Evolutionary conservation across 2,329 filamentous ascomycete species (phyloP).

Genomic region (Fusarium mangiferae): DNA sequence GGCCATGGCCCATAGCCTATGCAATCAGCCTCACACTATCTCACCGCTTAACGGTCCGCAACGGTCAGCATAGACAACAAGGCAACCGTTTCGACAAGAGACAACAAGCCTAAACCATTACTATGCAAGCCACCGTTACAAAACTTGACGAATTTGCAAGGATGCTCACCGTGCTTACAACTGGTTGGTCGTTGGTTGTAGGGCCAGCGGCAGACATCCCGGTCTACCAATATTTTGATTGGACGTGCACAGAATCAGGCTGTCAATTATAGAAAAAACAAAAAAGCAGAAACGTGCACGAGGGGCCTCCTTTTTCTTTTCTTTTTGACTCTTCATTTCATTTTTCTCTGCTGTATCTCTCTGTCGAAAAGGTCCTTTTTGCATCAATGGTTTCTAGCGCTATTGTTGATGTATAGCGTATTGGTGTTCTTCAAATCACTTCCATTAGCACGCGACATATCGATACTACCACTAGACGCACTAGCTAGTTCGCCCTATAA

Average conservation of each 20-base stretch:
- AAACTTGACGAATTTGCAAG: not conserved
- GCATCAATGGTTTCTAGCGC: fast-evolving
- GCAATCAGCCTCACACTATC: not conserved
- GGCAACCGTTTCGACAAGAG: not conserved
- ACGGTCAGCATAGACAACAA: not conserved
- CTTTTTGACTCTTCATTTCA: fast-evolving
- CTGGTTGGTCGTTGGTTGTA: not conserved
- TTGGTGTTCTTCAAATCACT: too few species aligned
- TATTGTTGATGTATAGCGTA: too few species aligned
- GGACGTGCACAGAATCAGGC: not conserved
- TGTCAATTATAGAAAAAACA: not conserved
- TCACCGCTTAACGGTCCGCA: not conserved
- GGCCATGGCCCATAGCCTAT: not conserved
- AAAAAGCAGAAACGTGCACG: not conserved
- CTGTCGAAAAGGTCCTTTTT: fast-evolving
- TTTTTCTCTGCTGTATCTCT: not conserved
- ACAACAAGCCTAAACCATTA: not conserved
- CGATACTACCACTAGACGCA: not conserved
- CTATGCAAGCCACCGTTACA: not conserved
- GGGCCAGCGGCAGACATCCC: not conserved
- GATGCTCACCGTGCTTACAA: not conserved
- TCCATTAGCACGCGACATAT: not conserved
- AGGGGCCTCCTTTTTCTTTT: not conserved
- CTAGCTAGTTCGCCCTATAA: not conserved
- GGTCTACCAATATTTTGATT: not conserved